Evolutionary conservation across 1,284 basidiomycete species (phyloP), one percentile per base, ranked within the genome.

Genomic region (Trichosporon sp.): DNA sequence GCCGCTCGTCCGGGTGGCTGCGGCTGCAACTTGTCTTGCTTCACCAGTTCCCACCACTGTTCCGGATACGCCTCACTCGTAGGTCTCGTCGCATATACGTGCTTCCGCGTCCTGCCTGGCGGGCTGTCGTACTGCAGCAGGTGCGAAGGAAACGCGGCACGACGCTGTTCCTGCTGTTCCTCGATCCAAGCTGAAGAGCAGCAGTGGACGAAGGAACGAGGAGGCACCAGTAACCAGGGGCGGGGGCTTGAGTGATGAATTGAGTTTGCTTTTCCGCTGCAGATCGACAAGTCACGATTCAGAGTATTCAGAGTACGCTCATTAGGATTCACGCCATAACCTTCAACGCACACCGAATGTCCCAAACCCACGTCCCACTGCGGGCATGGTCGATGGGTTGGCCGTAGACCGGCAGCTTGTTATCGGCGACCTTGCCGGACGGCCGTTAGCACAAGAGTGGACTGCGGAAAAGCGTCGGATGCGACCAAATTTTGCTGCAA

Each of bases 211-310:
- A 19, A 54, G 51, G 51, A 54, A 26, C 51, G 26, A 16, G 14
- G 26, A 54, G 51, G 51, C 4, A 54, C 51, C 7, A 54, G 51
- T 54, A 21, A 54, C 51, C 51, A 54, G 51, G 51, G 19, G 51
- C 26, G 26, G 26, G 8, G 51, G 43, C 38, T 10, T 12, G 11
- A 3, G 7, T 2, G 43, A 16, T 46, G 16, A 46, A 46, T 46
- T 46, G 16, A n/a, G 43, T 2, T 5, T n/a, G 43, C 43, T 5
- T 46, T 46, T 46, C 43, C 43, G 43, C 51, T 54, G 51, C 51
- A 54, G 51, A 54, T 54, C 51, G 51, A 2, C 51, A 26, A 54
- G 19, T 21, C 5, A 26, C 51, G 51, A 54, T 54, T 54, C 51
- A 54, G n/a, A 19, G 51, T 5, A 54, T 54, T 54, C 51, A 54